These are phyloP conservation scores for Telfairia occidentalis DNA, from an alignment of 331 rosid species.

Conservation along the genomic window DNA sequence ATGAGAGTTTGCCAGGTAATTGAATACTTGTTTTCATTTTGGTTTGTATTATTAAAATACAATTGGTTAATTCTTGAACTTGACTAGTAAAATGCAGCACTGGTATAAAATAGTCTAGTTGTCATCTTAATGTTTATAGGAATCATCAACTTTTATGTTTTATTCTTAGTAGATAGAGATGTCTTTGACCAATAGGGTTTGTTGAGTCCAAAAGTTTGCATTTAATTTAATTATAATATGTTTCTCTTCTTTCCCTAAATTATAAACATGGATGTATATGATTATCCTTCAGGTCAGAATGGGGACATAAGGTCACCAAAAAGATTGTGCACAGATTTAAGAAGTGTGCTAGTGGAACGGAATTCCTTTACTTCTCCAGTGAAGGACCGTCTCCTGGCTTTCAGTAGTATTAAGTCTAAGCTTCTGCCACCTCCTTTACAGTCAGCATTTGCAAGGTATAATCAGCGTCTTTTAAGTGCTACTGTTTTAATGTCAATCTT, in stretches of 20 bases:
- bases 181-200: background rate
- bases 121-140: background rate
- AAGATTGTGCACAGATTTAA: conserved; percentile 49
- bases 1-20: conserved; percentile 58
- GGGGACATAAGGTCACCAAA: conserved; percentile 86
- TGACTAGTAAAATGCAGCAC: background rate
- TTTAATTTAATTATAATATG: background rate
- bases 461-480: background rate
- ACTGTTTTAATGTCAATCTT: background rate
- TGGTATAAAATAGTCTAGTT: background rate
- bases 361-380: conserved; percentile 82
- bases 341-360: conserved; percentile 57
- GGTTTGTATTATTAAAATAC: conserved; percentile 5
- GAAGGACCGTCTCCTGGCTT: conserved; percentile 63
- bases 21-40: background rate
- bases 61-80: background rate
- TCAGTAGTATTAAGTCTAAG: conserved; percentile 62
- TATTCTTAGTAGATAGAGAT: background rate
- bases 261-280: background rate
- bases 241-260: background rate
- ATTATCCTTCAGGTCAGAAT: conserved; percentile 56
- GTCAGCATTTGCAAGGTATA: conserved; percentile 91
- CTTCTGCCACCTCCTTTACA: conserved; percentile 75
- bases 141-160: background rate
- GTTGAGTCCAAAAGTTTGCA: background rate